phyloP scores from a whole-genome alignment of 345 rosid genomes.

The Crucihimalaya himalaica region DNA sequence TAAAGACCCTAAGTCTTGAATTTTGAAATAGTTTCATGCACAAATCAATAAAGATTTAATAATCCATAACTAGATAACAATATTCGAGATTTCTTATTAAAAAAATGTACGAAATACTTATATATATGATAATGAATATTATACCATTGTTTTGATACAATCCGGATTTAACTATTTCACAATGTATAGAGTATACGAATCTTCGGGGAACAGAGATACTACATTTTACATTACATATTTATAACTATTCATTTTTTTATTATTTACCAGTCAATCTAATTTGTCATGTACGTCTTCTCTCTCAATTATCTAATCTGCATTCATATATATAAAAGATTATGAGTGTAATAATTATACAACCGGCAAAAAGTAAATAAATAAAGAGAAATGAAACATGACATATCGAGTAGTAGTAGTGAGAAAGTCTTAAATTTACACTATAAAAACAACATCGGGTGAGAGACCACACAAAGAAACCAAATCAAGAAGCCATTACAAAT shows the following conservation, averaged over 20 bases:
- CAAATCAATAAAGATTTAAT: background rate
- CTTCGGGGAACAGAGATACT: background rate
- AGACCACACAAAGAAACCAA: conserved; percentile 21
- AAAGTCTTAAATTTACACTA: conserved; percentile 32
- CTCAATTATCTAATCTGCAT: background rate
- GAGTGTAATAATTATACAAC: background rate
- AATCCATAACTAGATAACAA: no score
- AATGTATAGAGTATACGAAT: background rate
- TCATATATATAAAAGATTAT: background rate
- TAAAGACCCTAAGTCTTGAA: background rate
- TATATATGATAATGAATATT: no score
- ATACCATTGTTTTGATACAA: no score
- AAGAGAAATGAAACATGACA: background rate
- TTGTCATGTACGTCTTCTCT: conserved; percentile 2
- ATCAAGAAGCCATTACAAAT: conserved; percentile 1
- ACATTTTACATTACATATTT: background rate
- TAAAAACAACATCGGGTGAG: conserved; percentile 24
- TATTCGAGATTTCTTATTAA: no score
- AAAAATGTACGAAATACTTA: no score
- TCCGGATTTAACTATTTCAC: background rate
- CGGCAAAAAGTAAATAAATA: conserved; percentile 13
- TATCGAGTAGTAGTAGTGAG: conserved; percentile 41
- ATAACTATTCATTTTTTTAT: background rate
- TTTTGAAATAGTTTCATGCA: background rate
- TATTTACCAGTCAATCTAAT: background rate